Evolutionary conservation across 352 stramenopile genomes (phyloP).

Genomic region (Pythium pyrilobum): DNA sequence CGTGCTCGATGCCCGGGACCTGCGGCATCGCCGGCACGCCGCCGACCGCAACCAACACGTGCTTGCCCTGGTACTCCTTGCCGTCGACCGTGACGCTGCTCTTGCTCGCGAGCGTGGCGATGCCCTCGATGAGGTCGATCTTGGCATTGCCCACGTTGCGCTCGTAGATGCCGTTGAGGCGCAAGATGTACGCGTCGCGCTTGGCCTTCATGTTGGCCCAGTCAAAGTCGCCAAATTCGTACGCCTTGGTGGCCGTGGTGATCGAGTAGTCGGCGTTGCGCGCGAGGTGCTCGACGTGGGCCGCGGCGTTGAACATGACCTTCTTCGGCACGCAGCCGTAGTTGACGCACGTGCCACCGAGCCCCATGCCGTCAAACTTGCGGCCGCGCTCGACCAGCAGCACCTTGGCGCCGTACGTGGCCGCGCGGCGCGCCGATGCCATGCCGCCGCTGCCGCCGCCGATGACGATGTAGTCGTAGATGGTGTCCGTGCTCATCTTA

Average conservation of each 20-base stretch:
- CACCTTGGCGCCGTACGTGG: constrained; percentile 93
- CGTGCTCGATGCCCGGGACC: constrained; percentile 88
- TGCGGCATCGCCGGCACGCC: constrained; percentile 82
- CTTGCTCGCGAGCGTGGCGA: constrained; percentile 72
- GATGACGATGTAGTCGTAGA: constrained; percentile 91
- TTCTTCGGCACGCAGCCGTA: constrained; percentile 99
- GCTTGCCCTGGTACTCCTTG: constrained; percentile 72
- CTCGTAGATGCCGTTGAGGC: constrained; percentile 97
- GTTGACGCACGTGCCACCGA: constrained; percentile 98
- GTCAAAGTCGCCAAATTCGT: constrained; percentile 78
- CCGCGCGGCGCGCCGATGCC: constrained; percentile 88
- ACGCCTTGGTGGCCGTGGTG: constrained; percentile 31
- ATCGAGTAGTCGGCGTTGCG: constrained; percentile 71
- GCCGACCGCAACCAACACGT: constrained; percentile 95
- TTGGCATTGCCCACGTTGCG: constrained; percentile 89
- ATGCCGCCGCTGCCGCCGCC: constrained; percentile 90
- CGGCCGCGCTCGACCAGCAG: constrained; percentile 90
- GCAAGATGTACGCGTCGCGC: constrained; percentile 92
- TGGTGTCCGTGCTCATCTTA: constrained; percentile 35
- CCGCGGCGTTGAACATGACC: constrained; percentile 94
- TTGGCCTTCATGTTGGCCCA: constrained; percentile 90
- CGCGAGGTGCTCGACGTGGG: constrained; percentile 73
- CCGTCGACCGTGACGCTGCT: constrained; percentile 82
- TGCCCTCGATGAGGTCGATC: constrained; percentile 86
- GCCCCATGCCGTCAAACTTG: constrained; percentile 49